Base-by-base conservation (phyloP, 371 early-diverging fungal species). In the Saksenaea oblongispora region DNA sequence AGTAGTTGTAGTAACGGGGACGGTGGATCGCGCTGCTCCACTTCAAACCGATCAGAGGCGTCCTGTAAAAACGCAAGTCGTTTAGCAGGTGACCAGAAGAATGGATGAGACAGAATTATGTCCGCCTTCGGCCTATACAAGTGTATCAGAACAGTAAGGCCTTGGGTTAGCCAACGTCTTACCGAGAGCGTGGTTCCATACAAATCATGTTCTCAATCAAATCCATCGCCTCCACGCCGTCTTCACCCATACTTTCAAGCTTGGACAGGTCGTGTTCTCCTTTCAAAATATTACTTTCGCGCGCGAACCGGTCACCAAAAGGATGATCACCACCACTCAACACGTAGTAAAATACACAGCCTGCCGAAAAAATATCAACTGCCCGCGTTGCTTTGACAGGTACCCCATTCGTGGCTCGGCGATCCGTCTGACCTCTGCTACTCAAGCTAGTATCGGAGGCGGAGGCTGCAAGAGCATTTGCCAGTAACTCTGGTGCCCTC, bases 301-400 rank as follows among this genome's bases (percentile, higher is more conserved):
- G 85, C 17, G 87, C 83, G 70, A 88, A 93, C 8, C 91, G 86
- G 69, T 93, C 93, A 35, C 98, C 98, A 77, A 97, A 99, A 7
- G 99, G 98, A 79, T 99, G 99, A 8, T 88, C 85, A 36, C 99
- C 99, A 17, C 83, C 76, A 7, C 94, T 89, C 34, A 98, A 76
- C 3, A 94, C 89, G 73, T 95, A 98, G 73, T 92, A 95, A 66
- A 93, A 95, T 3, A 98, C 92, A 75, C 96, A 97, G 2, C 99
- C 99, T 35, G 91, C 84, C 1, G 97, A 94, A 69, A 99, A 99
- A 36, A 99, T 89, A 71, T 99, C 99, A 51, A 98, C 91, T 0
- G 94, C 90, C 2, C 90, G 78, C 3, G 98, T 95, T 61, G 97
- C 90, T 27, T 94, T 83, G 5, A 85, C 72, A 1, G 70, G 68